Evolutionary conservation across 257 asterid species (phyloP), one percentile per base, ranked within the genome.

Genomic region (Solanum sitiens): DNA sequence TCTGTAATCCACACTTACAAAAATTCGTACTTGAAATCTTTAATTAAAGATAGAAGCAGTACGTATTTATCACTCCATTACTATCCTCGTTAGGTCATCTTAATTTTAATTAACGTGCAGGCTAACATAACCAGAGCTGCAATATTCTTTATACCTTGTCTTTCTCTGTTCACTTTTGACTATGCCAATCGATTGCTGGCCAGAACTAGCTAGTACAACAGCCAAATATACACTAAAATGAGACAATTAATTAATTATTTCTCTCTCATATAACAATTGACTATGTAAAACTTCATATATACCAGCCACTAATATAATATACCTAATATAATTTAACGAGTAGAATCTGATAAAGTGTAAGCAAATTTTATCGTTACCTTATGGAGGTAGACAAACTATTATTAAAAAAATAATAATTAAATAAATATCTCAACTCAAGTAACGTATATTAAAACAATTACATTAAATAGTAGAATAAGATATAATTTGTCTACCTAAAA

Each of bases 331-430:
- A 33, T 71, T 8, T 7, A 0, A 16, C 3, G 5, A 4, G 1
- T 32, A 16, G 2, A 7, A 0, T 70, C 1, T 68, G 1, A 7
- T 68, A 1, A 0, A 68, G 0, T 65, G 35, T 68, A 27, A 7
- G 21, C 0, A 30, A 16, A 71, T 33, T 0, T 70, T 70, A 27
- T 0, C 11, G 1, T 1, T 71, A 71, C 3, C 2, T 71, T 11
- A 33, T 35, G 12, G 5, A 32, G 3, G 0, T 33, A 72, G 4
- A 72, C 0, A 27, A 0, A 27, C 0, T 7, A 1, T 27, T 30
- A 6, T 68, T 0, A 3, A 27, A 68, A 7, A 2, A 25, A 53
- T n/a, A n/a, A n/a, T n/a, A n/a, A n/a, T n/a, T n/a, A n/a, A 9
- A 0, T 18, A 70, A 30, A 7, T 1, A 1, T 0, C 23, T 30